These are phyloP conservation scores for Blastobotrys chiropterorum DNA, from an alignment of 805 yeast genomes.

Conservation along the genomic window DNA sequence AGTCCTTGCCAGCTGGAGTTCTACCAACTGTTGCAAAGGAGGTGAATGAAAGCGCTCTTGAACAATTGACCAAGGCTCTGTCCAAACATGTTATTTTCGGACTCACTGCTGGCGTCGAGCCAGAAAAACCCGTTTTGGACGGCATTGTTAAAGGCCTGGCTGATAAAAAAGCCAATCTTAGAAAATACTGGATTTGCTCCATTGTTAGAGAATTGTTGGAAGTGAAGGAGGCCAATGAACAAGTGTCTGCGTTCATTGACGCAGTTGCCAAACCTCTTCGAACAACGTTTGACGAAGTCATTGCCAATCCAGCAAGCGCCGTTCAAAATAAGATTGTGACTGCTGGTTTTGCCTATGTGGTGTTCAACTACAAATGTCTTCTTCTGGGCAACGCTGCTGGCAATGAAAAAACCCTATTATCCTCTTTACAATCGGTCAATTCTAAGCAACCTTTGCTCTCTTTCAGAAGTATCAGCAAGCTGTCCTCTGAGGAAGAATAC, in stretches of 20 bases:
- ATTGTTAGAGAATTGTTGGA: constrained; percentile 35
- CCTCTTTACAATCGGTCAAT: background rate
- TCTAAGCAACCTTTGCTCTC: background rate
- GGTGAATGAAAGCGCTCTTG: constrained; percentile 60
- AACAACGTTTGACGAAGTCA: constrained; percentile 39
- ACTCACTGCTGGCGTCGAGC: constrained; percentile 20
- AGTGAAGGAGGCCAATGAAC: constrained; percentile 1
- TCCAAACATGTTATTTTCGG: constrained; percentile 38
- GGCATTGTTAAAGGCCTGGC: constrained; percentile 51
- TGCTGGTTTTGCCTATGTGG: constrained; percentile 45
- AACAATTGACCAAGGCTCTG: constrained; percentile 44
- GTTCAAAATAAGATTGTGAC: constrained; percentile 46
- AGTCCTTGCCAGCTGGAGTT: constrained; percentile 39
- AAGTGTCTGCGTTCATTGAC: constrained; percentile 16
- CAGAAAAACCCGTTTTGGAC: constrained; percentile 24
- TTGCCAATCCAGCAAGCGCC: constrained; percentile 47
- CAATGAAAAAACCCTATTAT: background rate
- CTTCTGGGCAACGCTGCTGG: constrained; percentile 10
- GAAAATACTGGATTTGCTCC: constrained; percentile 60
- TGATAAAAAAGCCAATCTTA: constrained; percentile 57
- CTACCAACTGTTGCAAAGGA: constrained; percentile 61
- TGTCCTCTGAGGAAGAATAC: constrained; percentile 13
- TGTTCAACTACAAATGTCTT: constrained; percentile 14
- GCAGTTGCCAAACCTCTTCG: constrained; percentile 26
- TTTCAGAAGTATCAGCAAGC: constrained; percentile 4